A percentile compares a stretch with the other conserved stretches of the same genome.
Evolutionary conservation across 192 early-diverging fungal genomes (phyloP).

Genomic region (Coemansia sp.): DNA sequence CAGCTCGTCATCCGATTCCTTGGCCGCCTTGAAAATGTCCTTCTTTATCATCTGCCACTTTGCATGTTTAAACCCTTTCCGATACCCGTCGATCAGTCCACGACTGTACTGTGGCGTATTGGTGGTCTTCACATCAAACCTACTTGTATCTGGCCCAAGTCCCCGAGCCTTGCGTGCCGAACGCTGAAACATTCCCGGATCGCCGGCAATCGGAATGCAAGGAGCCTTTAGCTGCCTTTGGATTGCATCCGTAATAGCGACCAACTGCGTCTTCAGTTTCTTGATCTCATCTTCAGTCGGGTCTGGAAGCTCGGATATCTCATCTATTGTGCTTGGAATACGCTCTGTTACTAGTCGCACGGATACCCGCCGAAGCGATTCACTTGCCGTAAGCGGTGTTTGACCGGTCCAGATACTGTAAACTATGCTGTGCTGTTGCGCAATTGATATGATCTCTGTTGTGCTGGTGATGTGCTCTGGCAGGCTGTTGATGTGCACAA

Average conservation of each 20-base stretch:
- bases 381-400: not conserved
- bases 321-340: constrained; percentile 12
- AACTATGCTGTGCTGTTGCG: constrained; percentile 10
- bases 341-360: constrained; percentile 27
- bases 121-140: constrained; percentile 30
- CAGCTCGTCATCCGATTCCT: constrained; percentile 24
- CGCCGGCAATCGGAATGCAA: constrained; percentile 12
- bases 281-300: constrained; percentile 19
- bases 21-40: constrained; percentile 5
- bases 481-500: constrained; percentile 10
- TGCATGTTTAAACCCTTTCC: constrained; percentile 25
- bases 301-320: constrained; percentile 21
- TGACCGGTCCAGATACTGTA: constrained; percentile 21
- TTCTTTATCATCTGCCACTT: constrained; percentile 1
- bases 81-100: constrained; percentile 46
- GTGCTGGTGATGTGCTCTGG: not conserved
- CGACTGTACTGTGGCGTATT: constrained; percentile 13
- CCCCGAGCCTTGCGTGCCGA: constrained; percentile 18
- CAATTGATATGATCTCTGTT: constrained; percentile 1
- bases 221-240: not conserved
- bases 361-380: constrained; percentile 10
- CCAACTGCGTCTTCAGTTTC: not conserved
- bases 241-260: not conserved
- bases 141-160: constrained; percentile 15
- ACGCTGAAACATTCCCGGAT: constrained; percentile 32